These are phyloP conservation scores for Diplodia sapinea DNA, from an alignment of 2,329 filamentous ascomycete genomes.

Conservation along the genomic window DNA sequence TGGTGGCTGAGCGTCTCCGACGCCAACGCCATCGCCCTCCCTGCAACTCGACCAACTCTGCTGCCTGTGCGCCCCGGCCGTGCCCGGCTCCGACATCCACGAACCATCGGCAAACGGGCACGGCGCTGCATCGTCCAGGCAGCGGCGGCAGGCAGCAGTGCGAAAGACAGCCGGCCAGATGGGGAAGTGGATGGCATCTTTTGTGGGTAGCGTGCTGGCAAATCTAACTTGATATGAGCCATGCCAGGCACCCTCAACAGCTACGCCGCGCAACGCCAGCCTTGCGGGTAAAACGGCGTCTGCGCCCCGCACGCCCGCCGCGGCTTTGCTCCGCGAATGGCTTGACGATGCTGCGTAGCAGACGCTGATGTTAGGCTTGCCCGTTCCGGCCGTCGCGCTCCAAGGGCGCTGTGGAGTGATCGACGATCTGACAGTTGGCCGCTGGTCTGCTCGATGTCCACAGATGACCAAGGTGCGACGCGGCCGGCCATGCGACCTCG, in stretches of 20 bases:
- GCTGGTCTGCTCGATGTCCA: not conserved
- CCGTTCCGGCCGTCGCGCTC: not conserved
- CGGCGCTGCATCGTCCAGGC: not conserved
- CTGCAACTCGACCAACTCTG: not conserved
- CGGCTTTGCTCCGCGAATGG: not conserved
- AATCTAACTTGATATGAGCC: slow-evolving; percentile 29
- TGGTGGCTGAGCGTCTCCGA: not conserved
- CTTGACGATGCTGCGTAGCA: not conserved
- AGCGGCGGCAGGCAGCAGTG: slow-evolving; percentile 15
- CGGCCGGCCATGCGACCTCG: slow-evolving; percentile 20
- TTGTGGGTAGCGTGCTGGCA: slow-evolving; percentile 25
- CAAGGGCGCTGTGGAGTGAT: slow-evolving; percentile 8
- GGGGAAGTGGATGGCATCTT: slow-evolving; percentile 11
- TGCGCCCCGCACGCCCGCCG: slow-evolving; percentile 7
- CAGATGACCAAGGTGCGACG: slow-evolving; percentile 25
- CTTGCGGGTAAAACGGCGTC: slow-evolving; percentile 21
- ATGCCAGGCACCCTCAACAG: not conserved
- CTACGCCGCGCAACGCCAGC: slow-evolving; percentile 10
- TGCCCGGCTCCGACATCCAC: not conserved
- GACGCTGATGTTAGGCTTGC: slow-evolving; percentile 22
- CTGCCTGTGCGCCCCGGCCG: slow-evolving; percentile 2
- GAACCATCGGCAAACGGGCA: not conserved
- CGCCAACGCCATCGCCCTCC: not conserved
- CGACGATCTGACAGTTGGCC: slow-evolving; percentile 18
- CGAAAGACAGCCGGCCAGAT: slow-evolving; percentile 7